Percentiles rank a stretch among this genome's conserved stretches.
Conservation (phyloP, 257 asterid species). For the Solanum habrochaites region DNA sequence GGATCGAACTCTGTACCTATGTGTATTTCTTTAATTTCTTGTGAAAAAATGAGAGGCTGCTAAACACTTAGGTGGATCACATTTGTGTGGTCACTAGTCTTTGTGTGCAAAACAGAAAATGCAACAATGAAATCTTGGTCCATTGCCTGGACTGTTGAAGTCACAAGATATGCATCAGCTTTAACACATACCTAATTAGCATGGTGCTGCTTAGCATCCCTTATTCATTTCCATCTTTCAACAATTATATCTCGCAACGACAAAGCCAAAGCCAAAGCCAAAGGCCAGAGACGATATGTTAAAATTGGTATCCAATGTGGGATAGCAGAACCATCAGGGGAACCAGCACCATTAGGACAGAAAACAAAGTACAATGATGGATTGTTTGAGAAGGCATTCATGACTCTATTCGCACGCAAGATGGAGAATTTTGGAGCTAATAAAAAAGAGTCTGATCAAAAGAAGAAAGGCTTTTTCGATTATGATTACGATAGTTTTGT, state of each 20-base stretch:
- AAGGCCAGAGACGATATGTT: background rate
- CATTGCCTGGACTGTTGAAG: background rate
- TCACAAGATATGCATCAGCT: background rate
- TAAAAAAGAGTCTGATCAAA: background rate
- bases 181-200: background rate
- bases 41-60: background rate
- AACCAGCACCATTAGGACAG: conserved; percentile 87
- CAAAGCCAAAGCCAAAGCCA: background rate
- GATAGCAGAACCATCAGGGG: conserved; percentile 77
- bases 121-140: background rate
- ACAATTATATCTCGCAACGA: background rate
- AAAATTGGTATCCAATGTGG: conserved; percentile 39
- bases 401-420: conserved; percentile 71
- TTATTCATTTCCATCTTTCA: background rate
- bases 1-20: no score
- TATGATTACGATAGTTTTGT: conserved; percentile 84
- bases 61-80: background rate
- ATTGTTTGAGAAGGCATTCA: conserved; percentile 64
- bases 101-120: background rate
- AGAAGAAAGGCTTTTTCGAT: conserved; percentile 45
- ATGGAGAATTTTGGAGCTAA: conserved; percentile 63
- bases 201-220: background rate
- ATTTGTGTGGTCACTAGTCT: background rate
- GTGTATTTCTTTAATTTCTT: no score
- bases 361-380: conserved; percentile 85